Base-by-base conservation (phyloP, 495 filamentous ascomycete species). In the Lepidopterella palustris region DNA sequence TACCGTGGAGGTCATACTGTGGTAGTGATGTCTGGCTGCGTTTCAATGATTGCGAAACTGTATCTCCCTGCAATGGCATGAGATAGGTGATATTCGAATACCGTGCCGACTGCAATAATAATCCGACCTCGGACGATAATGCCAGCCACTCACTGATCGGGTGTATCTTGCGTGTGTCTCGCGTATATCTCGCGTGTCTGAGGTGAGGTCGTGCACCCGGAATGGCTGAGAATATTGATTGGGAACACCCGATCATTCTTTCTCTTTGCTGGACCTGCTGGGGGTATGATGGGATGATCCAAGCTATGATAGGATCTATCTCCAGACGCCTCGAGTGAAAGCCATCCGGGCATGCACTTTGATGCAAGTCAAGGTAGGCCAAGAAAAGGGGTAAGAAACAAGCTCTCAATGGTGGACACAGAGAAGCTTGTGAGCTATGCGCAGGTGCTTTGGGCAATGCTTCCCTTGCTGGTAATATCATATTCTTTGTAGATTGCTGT, bases 101-200 rank as follows among this genome's bases (percentile, higher is more conserved):
- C 47, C 18, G 47, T 27, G 20, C 47, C 47, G 47, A 50, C 13
- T 50, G 20, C 47, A 21, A 23, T 24, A n/a, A n/a, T n/a, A n/a
- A n/a, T n/a, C n/a, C n/a, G n/a, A n/a, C n/a, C 23, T 49, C 45
- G 45, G 45, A 49, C 45, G 45, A 50, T 24, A 50, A 50, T 50
- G 47, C 21, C 35, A 2, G 18, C 35, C 2, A 42, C 35, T 35
- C 31, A 42, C 18, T 18, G 35, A 11, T 15, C 18, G 35, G 13
- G 9, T 42, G 18, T 42, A 35, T 15, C 31, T 6, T 15, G 35
- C 35, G 35, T 42, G 9, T 18, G 35, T 13, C 35, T 15, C 18
- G 35, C 35, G 9, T 42, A 42, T 42, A 35, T 15, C 31, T 6
- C 31, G 35, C 35, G 35, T 42, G 9, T 10, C 35, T 10, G 18